Evolutionary conservation across 2,329 filamentous ascomycete species (phyloP), one percentile per base, ranked within the genome.

Genomic region (Biscogniauxia sp.): DNA sequence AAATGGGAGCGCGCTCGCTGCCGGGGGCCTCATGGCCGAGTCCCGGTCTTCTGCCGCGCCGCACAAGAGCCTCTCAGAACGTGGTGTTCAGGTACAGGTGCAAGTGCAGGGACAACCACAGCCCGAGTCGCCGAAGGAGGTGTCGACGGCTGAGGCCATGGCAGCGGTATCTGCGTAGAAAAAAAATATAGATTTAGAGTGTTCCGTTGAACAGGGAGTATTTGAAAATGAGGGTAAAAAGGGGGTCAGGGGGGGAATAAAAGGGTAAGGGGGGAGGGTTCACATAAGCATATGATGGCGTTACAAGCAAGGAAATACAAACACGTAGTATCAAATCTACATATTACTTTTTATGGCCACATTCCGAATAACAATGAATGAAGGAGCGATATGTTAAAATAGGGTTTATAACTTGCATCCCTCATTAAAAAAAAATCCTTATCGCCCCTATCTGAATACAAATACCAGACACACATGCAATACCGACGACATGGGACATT

Each of bases 1-100:
- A 66, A 75, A 75, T 23, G 66, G 69, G 56, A 78, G 74, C 41
- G 82, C 82, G 0, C 66, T 82, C 54, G 82, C 77, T n/a, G 82
- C 82, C 0, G 79, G 79, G 9, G 80, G 80, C 1, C 76, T 80
- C 55, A 78, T 77, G 70, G 75, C 71, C n/a, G 73, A 77, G 56
- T 74, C 74, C 37, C 75, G 76, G 54, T 32, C 60, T 5, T 61
- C 61, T 2, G 37, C 53, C 32, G 54, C 61, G 20, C 64, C 68
- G 5, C 17, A 32, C 41, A 73, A 71, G 67, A 61, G 60, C 15
- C 68, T 75, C 13, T 74, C 74, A 3, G 69, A 72, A 49, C 71
- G 74, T 17, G 73, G 74, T 19, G 65, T 70, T 20, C 63, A 60
- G 26, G 56, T 49, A 6, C 58, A 61, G 26, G 56, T 49, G 9